Evolutionary conservation across 192 early-diverging fungal genomes (phyloP), one percentile per base, ranked within the genome.

Genomic region (Diversispora eburnea): DNA sequence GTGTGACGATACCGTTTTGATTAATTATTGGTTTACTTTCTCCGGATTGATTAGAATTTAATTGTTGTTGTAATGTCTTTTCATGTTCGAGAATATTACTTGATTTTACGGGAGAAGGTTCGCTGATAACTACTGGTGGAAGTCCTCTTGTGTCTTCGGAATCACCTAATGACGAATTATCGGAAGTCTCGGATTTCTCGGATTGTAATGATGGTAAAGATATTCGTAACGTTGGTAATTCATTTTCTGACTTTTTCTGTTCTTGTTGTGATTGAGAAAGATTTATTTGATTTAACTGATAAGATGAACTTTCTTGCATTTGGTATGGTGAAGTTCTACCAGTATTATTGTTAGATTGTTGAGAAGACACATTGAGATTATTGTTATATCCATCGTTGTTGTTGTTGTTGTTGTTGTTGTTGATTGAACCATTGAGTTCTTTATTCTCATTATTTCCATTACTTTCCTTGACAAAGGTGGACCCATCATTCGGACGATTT

Each of bases 381-480:
- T 33, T 33, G 25, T 33, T 33, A 1, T 33, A 2, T 9, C 56
- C 20, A 8, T 19, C 17, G 7, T n/a, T 70, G 59, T 12, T 56
- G 46, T 71, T 5, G 59, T 71, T 56, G 59, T 43, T 43, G 59
- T 71, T 56, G 41, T 58, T 46, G 10, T 5, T 42, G 39, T 19
- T 56, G 55, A 10, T 59, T 3, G 22, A 59, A 33, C 25, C 57
- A 19, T 33, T 10, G 3, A 12, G 22, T 3, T 25, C 13, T 59
- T 59, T 59, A 59, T 12, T 25, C 20, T 59, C 57, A 33, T 5
- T 42, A 20, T 6, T 67, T 15, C 20, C 20, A 67, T 46, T 67
- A 49, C 43, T 56, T 22, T 9, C 43, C 45, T 55, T 71, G 13
- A 55, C 20, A 56, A 45, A 46, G 8, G 15, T 0, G 5, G 7